Base-by-base conservation (phyloP, 148 eudicot species). In the Rhododendron henanense region DNA sequence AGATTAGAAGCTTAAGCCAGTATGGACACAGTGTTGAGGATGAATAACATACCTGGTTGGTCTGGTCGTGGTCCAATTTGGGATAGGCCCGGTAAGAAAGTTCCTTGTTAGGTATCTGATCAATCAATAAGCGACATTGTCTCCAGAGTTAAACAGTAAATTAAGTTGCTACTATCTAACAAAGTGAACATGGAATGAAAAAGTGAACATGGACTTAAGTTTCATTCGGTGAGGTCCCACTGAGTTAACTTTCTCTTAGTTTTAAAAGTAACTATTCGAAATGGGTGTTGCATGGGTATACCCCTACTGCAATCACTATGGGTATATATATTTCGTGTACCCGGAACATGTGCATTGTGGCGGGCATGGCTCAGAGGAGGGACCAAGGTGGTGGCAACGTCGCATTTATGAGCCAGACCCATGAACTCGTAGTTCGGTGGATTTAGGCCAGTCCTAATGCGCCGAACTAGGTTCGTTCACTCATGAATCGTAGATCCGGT, bases 91-190 rank as follows among this genome's bases (percentile, higher is more conserved):
- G 79, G 86, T 85, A 47, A 92, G 91, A 50, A 78, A 81, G 89
- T 94, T 94, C 86, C 88, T 89, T 80, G 93, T 88, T 81, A 94
- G 79, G 86, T 89, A 92, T 91, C 96, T 92, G 84, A 76, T 53
- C 86, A 78, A 50, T 39, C 3, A 67, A 23, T 9, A 47, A 47
- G 50, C 50, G 50, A 47, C 10, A 47, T 47, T 47, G 50, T 47
- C 9, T 47, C 50, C 50, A 47, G 2, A 8, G 10, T 47, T 33
- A 33, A 9, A 23, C 37, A 35, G 5, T 2, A 18, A 81, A 35
- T 55, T 55, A 55, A 10, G 55, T 37, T 55, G 67, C 10, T 10
- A 53, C 5, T 21, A 33, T 75, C 50, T 9, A 47, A 47, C 25
- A 35, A 74, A 37, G 21, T 44, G 50, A 47, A 47, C 50, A 47